phyloP scores from a whole-genome alignment of 1,284 basidiomycete genomes.

The Agaricales sp. region DNA sequence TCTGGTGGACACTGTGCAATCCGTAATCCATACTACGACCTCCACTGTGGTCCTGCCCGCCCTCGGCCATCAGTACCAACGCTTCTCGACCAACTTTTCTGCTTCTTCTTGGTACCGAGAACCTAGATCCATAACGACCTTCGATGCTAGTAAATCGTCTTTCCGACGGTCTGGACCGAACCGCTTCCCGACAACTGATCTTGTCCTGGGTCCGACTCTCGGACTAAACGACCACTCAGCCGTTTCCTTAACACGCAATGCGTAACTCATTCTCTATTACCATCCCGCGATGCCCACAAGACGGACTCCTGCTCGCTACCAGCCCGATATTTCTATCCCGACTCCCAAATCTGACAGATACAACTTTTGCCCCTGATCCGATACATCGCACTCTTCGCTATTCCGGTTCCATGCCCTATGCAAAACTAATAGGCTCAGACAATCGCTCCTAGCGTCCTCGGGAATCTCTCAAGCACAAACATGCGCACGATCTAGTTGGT shows the following conservation, averaged over 20 bases:
- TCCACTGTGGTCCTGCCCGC: slow-evolving; percentile 30
- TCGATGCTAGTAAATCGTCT: not conserved
- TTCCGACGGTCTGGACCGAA: not conserved
- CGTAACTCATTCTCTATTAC: slow-evolving; percentile 47
- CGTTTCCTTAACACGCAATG: slow-evolving; percentile 36
- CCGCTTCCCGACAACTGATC: not conserved
- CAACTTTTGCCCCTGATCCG: not conserved
- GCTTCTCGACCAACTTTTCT: slow-evolving; percentile 6
- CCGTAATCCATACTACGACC: slow-evolving; percentile 10
- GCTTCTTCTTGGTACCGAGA: too few species aligned
- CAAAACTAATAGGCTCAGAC: slow-evolving; percentile 27
- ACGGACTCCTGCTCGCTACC: slow-evolving; percentile 59
- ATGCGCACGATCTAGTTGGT: slow-evolving; percentile 59
- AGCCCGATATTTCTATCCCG: slow-evolving; percentile 45
- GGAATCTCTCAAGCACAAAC: slow-evolving; percentile 44
- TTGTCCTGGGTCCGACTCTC: slow-evolving; percentile 14
- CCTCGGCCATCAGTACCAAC: slow-evolving; percentile 11
- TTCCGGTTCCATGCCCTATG: slow-evolving; percentile 23
- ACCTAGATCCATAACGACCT: not conserved
- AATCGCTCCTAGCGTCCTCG: slow-evolving; percentile 22
- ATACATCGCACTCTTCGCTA: not conserved
- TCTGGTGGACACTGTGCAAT: not conserved
- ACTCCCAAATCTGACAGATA: slow-evolving; percentile 12
- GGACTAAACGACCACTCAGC: slow-evolving; percentile 16
- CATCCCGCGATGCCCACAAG: slow-evolving; percentile 59